A percentile compares a stretch with the other conserved stretches of the same genome.
These are phyloP conservation scores for Russula abietina DNA, from an alignment of 768 basidiomycete species.

Conservation along the genomic window DNA sequence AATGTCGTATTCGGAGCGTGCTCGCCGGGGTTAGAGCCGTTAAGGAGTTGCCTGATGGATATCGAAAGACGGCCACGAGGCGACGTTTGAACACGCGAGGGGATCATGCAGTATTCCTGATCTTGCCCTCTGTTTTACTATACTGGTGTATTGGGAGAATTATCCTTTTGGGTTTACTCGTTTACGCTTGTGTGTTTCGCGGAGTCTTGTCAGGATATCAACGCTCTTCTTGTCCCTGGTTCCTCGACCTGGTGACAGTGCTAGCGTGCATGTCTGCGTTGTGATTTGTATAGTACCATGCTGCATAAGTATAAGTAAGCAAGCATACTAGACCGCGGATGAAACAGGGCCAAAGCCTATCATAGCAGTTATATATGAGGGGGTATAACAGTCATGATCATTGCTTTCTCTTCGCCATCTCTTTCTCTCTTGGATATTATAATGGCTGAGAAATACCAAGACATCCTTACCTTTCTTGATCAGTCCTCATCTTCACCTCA, in stretches of 20 bases:
- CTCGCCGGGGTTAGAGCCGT: slow-evolving; percentile 6
- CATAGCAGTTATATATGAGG: too few relatives aligned
- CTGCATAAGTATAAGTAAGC: too few relatives aligned
- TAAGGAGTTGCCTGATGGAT: neutral
- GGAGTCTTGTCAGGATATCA: slow-evolving; percentile 21
- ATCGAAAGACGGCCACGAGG: neutral
- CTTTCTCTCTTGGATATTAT: neutral
- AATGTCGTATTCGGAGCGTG: slow-evolving; percentile 10
- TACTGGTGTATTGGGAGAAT: too few relatives aligned
- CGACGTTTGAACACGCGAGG: neutral
- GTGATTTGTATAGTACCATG: neutral
- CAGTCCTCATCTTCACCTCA: neutral
- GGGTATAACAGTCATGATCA: neutral
- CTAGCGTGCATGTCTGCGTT: slow-evolving; percentile 2
- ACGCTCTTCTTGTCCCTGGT: neutral
- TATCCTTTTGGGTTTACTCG: too few relatives aligned
- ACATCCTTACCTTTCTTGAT: slow-evolving; percentile 16
- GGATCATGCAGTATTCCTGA: neutral
- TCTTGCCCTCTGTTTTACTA: neutral
- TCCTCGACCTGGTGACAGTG: slow-evolving; percentile 9
- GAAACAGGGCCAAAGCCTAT: neutral
- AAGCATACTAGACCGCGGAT: too few relatives aligned
- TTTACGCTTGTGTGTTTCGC: neutral
- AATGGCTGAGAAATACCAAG: slow-evolving; percentile 21
- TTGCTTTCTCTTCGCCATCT: neutral